Conservation (phyloP, 169 alveolate species). For the Eimeria sp. region DNA sequence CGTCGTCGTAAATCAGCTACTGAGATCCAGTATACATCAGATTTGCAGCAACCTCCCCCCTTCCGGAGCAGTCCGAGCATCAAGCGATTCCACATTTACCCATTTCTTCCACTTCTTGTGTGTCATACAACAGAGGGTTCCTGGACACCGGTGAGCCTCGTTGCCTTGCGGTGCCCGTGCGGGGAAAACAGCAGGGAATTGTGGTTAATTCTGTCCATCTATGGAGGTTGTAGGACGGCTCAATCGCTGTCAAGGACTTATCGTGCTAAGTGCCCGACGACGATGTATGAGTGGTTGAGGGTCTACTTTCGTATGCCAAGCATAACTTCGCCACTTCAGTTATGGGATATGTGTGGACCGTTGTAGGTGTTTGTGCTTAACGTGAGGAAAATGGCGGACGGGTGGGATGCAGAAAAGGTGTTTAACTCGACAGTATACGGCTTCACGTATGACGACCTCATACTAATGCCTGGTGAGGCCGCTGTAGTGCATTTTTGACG, state of each 20-base stretch:
- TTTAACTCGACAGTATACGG: slow-evolving; percentile 83
- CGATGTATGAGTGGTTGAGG: neutral
- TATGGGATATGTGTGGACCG: neutral
- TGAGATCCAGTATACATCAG: neutral
- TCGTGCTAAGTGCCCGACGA: neutral
- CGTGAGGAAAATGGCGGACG: slow-evolving; percentile 83
- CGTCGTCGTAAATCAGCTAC: neutral
- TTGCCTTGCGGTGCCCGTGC: neutral
- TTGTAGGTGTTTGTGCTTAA: neutral
- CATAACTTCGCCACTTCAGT: neutral
- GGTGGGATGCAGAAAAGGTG: slow-evolving; percentile 84
- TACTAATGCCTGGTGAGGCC: slow-evolving; percentile 93
- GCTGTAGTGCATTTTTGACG: neutral
- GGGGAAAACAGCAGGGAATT: neutral
- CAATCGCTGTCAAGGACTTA: neutral
- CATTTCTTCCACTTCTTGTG: neutral
- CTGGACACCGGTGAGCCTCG: neutral
- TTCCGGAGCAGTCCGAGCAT: neutral
- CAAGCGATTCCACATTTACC: neutral
- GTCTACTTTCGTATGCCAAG: neutral
- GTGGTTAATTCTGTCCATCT: neutral
- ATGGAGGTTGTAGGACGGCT: neutral
- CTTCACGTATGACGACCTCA: slow-evolving; percentile 95
- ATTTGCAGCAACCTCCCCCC: neutral
- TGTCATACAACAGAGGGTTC: neutral